phyloP scores from a whole-genome alignment of 176 grass and related monocot genomes.

The Rhipidocladum racemiflorum region DNA sequence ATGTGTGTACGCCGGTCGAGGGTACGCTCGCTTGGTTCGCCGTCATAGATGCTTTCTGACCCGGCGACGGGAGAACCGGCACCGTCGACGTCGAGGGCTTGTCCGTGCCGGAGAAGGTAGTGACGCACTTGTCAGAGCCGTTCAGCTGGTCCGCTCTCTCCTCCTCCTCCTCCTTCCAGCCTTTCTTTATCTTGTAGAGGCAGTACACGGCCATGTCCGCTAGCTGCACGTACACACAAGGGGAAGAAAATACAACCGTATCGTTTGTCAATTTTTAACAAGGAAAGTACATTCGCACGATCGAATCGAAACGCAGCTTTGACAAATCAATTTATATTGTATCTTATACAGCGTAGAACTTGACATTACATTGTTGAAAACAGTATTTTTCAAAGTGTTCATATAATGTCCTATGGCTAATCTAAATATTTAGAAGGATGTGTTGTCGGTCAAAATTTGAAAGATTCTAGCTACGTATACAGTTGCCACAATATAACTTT shows the following conservation, averaged over 20 bases:
- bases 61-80: not conserved
- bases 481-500: too few relatives aligned
- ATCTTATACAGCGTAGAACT: not conserved
- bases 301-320: too few relatives aligned
- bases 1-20: not conserved
- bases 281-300: not conserved
- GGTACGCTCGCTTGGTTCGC: not conserved
- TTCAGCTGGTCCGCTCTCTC: not conserved
- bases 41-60: not conserved
- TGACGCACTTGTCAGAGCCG: too few relatives aligned
- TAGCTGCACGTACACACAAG: not conserved
- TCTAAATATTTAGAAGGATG: too few relatives aligned
- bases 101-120: too few relatives aligned
- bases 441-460: too few relatives aligned
- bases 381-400: too few relatives aligned
- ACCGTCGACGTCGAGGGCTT: not conserved
- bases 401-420: too few relatives aligned
- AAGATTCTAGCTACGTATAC: too few relatives aligned
- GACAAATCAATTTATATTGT: too few relatives aligned
- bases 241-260: not conserved
- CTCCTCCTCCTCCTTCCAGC: not conserved
- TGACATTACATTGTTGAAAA: too few relatives aligned
- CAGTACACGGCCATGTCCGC: slow-evolving; percentile 32
- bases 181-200: slow-evolving; percentile 13
- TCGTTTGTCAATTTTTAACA: not conserved